Base-by-base conservation (phyloP, 1,284 basidiomycete species). In the Baeospora myosura region DNA sequence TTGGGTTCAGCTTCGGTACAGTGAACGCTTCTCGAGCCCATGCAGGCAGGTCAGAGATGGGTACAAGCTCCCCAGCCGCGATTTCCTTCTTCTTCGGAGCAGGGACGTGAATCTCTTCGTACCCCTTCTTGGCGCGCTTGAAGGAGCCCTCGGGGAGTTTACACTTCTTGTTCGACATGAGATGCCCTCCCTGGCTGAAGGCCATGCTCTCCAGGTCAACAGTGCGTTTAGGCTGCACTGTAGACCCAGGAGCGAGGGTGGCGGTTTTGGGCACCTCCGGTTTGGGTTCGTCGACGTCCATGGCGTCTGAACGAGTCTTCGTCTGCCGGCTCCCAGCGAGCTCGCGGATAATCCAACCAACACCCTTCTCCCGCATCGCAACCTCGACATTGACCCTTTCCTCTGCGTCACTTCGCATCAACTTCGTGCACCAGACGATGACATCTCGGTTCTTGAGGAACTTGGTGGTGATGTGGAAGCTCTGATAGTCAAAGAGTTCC, bases 121-220 rank as follows among this genome's bases (percentile, higher is more conserved):
- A 98, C 0, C 95, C 94, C 63, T 98, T 98, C 64, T 88, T 85
- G 22, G 88, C 81, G 23, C 94, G 85, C 68, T 98, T 98, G 78
- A 98, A 95, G 22, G 92, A 97, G 3, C 95, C 96, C 38, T 97
- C 91, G 0, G 95, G 96, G 4, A 98, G 81, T 57, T 94, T 96
- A 64, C 89, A 92, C 67, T 97, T 98, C 64, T 98, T 96, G 67
- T 97, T 96, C 16, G 92, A 91, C 89, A 98, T 98, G 49, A 98
- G 70, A 51, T 97, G 94, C 0, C 90, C 92, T 18, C 95, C 96
- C 57, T 98, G 93, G 38, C 82, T 82, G 66, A 98, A 98, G 10
- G 90, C 85, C 87, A 98, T 91, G 41, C 83, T 79, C 56, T 97
- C 94, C 41, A 99, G 74, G 60, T 98, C 96, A 30, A 98, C 76